phyloP scores from a whole-genome alignment of 495 filamentous ascomycete genomes.

The Tuber melanosporum region DNA sequence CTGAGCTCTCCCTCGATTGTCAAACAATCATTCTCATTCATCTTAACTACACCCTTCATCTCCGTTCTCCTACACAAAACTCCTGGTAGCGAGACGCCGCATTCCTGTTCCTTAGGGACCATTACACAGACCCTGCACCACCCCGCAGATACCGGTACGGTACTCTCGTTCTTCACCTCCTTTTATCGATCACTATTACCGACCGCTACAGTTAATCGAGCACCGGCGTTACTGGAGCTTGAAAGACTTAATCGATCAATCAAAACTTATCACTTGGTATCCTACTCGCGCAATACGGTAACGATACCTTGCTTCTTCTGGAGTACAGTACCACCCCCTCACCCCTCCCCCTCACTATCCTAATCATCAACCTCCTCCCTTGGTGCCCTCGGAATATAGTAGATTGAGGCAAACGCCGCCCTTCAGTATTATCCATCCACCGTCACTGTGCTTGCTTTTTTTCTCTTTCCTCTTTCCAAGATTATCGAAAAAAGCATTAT shows the following conservation, averaged over 20 bases:
- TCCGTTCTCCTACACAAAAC: neutral
- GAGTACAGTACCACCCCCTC: conserved; percentile 2
- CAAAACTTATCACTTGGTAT: neutral
- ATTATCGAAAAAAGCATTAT: neutral
- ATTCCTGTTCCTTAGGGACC: neutral
- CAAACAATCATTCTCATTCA: neutral
- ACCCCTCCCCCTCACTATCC: neutral
- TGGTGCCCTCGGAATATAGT: neutral
- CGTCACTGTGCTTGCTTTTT: neutral
- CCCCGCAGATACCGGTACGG: neutral
- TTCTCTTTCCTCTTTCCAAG: neutral
- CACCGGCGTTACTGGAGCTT: neutral
- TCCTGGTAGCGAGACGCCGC: neutral
- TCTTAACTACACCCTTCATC: neutral
- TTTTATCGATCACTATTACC: neutral
- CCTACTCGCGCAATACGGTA: neutral
- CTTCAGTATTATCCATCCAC: neutral
- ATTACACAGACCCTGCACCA: neutral
- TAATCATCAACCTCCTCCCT: neutral
- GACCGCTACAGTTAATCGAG: neutral
- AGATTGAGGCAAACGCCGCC: neutral
- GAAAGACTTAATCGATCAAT: neutral
- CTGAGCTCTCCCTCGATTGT: neutral
- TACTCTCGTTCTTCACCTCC: neutral
- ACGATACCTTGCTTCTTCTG: neutral